A percentile compares a stretch with the other conserved stretches of the same genome.
Conservation (phyloP, 2,329 filamentous ascomycete species). For the Chaetomiaceae sp. region DNA sequence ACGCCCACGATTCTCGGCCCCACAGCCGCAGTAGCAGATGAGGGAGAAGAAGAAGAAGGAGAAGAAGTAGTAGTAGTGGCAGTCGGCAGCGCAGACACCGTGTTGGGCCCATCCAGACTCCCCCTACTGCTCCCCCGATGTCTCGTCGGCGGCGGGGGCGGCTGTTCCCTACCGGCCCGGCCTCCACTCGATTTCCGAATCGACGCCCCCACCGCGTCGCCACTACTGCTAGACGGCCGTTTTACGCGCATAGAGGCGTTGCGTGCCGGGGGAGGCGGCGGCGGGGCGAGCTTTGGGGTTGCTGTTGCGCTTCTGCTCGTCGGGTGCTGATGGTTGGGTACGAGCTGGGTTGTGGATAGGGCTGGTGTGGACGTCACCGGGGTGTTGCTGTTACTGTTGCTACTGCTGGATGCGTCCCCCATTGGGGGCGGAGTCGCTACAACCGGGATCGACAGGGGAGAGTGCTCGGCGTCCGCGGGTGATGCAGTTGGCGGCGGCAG, state of each 20-base stretch:
- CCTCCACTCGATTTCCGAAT: slow-evolving; percentile 20
- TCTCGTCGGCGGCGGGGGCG: slow-evolving; percentile 32
- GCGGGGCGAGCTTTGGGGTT: slow-evolving; percentile 31
- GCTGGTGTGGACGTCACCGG: slow-evolving; percentile 1
- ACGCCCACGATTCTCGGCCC: too few species aligned
- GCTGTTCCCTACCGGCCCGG: slow-evolving; percentile 20
- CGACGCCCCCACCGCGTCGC: background rate
- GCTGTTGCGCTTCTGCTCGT: too few species aligned
- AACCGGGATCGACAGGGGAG: background rate
- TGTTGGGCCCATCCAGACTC: background rate
- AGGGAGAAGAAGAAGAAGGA: background rate
- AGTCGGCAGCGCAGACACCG: too few species aligned
- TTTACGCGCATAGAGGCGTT: slow-evolving; percentile 35
- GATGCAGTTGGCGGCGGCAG: slow-evolving; percentile 5
- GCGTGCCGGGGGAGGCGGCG: slow-evolving; percentile 35
- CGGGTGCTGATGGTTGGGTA: background rate
- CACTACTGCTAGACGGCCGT: slow-evolving; percentile 38
- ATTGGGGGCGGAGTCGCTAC: slow-evolving; percentile 3
- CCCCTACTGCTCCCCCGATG: background rate
- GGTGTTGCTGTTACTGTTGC: slow-evolving; percentile 24
- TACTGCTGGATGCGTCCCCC: slow-evolving; percentile 3
- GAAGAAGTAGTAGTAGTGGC: too few species aligned
- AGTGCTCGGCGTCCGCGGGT: background rate
- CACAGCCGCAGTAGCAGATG: slow-evolving; percentile 13
- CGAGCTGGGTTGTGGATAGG: background rate